Evolutionary conservation across 495 filamentous ascomycete species (phyloP), one percentile per base, ranked within the genome.

Genomic region (Penicillium cataractarum): DNA sequence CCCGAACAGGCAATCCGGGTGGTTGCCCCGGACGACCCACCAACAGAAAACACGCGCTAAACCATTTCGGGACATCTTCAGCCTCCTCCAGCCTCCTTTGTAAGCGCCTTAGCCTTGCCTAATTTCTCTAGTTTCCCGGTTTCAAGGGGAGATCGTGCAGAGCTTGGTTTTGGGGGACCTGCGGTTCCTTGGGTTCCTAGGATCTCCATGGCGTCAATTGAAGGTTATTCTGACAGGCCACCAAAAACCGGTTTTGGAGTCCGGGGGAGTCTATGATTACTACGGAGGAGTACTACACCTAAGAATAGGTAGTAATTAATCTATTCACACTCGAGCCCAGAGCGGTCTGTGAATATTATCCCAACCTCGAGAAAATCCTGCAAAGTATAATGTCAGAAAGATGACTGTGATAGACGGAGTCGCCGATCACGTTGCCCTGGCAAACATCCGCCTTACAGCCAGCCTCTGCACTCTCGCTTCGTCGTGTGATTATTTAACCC

Each of bases 1-100:
- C 49, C 49, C 15, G 48, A 52, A 52, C 12, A 31, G 49, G 49
- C 27, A 52, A 32, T 19, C 19, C 17, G 49, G 49, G 13, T 26
- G 46, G 72, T 74, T 74, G 72, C 72, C 72, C 71, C 62, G 61
- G 68, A 62, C 61, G 64, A 72, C 70, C 63, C 59, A 37, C 54
- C 19, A 27, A 6, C 27, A 22, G 8, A 26, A 27, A 9, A 22
- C 21, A 51, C 48, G 1, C 13, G 13, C 49, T 32, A 52, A 17
- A 4, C 32, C 31, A 31, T 26, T 58, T 49, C 19, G n/a, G 46
- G 46, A 26, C 12, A 9, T 21, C 42, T 58, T 31, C 42, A 49
- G 42, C 56, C 26, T 35, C 26, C 31, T 22, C 42, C 46, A 58
- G 56, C 46, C 42, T 31, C 40, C 35, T 40, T 32, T 33, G 22